Evolutionary conservation across 2,329 filamentous ascomycete species (phyloP).

Genomic region (Gremmenia infestans): DNA sequence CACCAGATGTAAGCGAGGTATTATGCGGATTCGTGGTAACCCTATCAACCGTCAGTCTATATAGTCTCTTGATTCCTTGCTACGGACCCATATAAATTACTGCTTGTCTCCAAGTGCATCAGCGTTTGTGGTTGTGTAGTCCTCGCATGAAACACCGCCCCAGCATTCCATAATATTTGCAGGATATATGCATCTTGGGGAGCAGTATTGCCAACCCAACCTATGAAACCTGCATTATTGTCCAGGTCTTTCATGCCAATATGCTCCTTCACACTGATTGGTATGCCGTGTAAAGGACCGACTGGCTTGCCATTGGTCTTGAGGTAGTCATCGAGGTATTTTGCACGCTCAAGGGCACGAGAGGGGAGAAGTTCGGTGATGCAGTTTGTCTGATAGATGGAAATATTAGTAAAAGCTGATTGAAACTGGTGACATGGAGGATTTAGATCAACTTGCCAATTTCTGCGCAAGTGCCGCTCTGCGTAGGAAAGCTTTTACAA

Average conservation of each 20-base stretch:
- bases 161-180: slow-evolving; percentile 41
- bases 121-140: slow-evolving; percentile 50
- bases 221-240: slow-evolving; percentile 44
- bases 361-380: slow-evolving; percentile 39
- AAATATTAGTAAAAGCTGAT: neutral
- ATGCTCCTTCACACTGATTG: slow-evolving; percentile 50
- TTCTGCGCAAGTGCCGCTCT: slow-evolving; percentile 49
- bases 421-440: neutral
- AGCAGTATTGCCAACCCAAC: slow-evolving; percentile 41
- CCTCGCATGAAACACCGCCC: slow-evolving; percentile 46
- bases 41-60: slow-evolving; percentile 26
- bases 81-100: slow-evolving; percentile 41
- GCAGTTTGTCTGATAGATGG: slow-evolving; percentile 38
- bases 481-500: slow-evolving; percentile 49
- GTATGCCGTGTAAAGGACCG: slow-evolving; percentile 41
- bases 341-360: slow-evolving; percentile 30
- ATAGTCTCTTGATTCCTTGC: too few species aligned
- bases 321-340: slow-evolving; percentile 32
- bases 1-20: slow-evolving; percentile 44
- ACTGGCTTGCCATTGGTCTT: slow-evolving; percentile 27
- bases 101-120: slow-evolving; percentile 49
- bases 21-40: slow-evolving; percentile 52
- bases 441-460: slow-evolving; percentile 32
- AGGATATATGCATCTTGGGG: slow-evolving; percentile 44
- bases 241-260: slow-evolving; percentile 44